Evolutionary conservation across 768 basidiomycete species (phyloP).

Genomic region (Leucocoprinus sp.): DNA sequence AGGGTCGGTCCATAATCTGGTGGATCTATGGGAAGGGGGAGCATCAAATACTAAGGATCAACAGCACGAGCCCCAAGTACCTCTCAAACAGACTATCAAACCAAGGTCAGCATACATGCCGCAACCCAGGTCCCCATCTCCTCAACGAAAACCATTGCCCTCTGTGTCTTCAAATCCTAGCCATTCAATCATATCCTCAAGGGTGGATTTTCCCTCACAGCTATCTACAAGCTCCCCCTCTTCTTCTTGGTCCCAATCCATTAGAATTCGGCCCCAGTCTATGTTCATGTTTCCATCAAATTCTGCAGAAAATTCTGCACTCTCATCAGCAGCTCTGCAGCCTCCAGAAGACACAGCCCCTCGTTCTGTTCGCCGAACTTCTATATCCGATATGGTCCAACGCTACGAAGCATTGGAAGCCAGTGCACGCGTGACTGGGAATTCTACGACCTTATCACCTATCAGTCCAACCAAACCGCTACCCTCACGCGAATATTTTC

Average conservation of each 20-base stretch:
- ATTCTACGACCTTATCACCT: conserved; percentile 15
- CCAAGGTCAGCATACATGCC: conserved; percentile 4
- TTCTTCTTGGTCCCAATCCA: conserved; percentile 18
- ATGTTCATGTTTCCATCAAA: conserved; percentile 64
- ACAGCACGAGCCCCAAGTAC: conserved; percentile 16
- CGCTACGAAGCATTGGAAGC: conserved; percentile 60
- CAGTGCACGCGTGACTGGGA: not conserved
- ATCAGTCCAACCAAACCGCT: conserved; percentile 2
- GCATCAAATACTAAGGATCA: conserved; percentile 33
- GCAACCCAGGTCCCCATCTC: conserved; percentile 10
- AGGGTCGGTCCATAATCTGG: conserved; percentile 77
- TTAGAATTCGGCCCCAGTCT: conserved; percentile 70
- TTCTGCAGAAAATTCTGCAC: conserved; percentile 31
- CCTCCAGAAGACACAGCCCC: conserved; percentile 40
- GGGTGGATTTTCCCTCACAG: conserved; percentile 15
- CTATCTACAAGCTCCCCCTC: conserved; percentile 14
- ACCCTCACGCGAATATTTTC: conserved; percentile 1
- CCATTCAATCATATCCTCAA: not conserved
- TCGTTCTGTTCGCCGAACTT: conserved; percentile 44
- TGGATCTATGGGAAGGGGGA: conserved; percentile 69
- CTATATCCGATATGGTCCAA: conserved; percentile 84
- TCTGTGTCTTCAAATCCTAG: not conserved
- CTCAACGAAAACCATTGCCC: conserved; percentile 5
- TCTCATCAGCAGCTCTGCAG: conserved; percentile 29
- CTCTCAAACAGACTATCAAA: conserved; percentile 3